phyloP scores from a whole-genome alignment of 2,329 filamentous ascomycete genomes.

The Pestalotiopsis sp. region DNA sequence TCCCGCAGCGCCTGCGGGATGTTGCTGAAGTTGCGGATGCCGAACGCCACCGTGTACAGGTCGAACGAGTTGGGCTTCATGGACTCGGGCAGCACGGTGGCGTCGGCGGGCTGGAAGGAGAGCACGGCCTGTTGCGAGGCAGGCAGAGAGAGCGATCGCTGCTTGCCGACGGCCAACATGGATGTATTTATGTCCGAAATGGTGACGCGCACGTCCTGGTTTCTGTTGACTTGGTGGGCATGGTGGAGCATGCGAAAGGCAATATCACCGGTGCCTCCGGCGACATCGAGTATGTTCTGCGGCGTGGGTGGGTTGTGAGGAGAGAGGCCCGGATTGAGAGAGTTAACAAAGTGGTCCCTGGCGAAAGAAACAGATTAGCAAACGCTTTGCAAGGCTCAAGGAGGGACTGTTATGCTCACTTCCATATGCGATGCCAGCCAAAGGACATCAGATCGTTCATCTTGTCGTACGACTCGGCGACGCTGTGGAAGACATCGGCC shows the following conservation, averaged over 20 bases:
- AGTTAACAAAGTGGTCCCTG: conserved; percentile 88
- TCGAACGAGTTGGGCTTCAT: conserved; percentile 78
- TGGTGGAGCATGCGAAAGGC: conserved; percentile 95
- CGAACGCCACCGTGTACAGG: conserved; percentile 96
- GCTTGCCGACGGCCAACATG: conserved; percentile 88
- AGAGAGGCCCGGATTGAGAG: conserved; percentile 78
- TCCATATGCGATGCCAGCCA: conserved; percentile 96
- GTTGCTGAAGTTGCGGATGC: conserved; percentile 95
- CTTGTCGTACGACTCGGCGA: conserved; percentile 90
- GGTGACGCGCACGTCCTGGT: conserved; percentile 80
- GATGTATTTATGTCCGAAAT: conserved; percentile 95
- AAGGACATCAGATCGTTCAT: conserved; percentile 99
- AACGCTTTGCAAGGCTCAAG: not conserved
- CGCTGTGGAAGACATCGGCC: conserved; percentile 89
- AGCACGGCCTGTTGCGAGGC: conserved; percentile 59
- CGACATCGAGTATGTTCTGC: conserved; percentile 88
- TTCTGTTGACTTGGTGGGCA: conserved; percentile 77
- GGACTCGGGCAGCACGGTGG: conserved; percentile 66
- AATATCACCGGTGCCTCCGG: conserved; percentile 96
- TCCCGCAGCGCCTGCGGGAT: conserved; percentile 82
- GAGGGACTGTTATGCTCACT: conserved; percentile 44
- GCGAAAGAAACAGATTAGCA: not conserved
- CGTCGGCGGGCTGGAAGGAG: conserved; percentile 87
- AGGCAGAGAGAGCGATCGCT: conserved; percentile 67
- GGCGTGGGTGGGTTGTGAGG: conserved; percentile 45